Base-by-base conservation (phyloP, 2,329 filamentous ascomycete species). In the Aspergillus floridensis region DNA sequence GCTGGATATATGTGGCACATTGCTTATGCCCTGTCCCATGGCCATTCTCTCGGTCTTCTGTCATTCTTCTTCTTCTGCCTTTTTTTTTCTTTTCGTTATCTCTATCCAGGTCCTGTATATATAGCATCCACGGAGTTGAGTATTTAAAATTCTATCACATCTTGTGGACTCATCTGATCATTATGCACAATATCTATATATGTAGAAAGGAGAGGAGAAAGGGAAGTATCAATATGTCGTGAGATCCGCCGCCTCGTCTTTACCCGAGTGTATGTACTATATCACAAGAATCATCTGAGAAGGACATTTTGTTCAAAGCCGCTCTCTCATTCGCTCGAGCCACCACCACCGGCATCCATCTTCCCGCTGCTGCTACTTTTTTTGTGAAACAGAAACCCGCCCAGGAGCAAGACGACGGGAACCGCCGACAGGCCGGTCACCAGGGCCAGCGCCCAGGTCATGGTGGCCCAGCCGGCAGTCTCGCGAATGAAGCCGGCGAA, bases 341-440 rank as follows among this genome's bases (percentile, higher is more conserved):
- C 26, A 22, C 26, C 26, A 26, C 26, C 26, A 29, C 14, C 32
- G 32, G 1, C 32, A 16, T 35, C 38, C 38, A 19, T 6, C 38
- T 16, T 16, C 38, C 10, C 14, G 7, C 38, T 19, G 12, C 6
- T 44, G 11, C 38, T 14, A 7, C 38, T 14, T 8, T 19, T 19
- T 7, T n/a, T 19, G 16, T 44, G 14, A 19, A 44, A 44, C 38
- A 44, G 73, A 72, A 79, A 81, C 0, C 85, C 85, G 4, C 85
- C 84, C 5, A 84, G 75, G 72, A 80, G 84, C 14, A 86, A 70
- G n/a, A 81, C 74, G 2, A 79, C 79, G 3, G 86, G 84, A 3
- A 86, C 57, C 5, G 80, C 80, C 14, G 81, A 84, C 4, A 81
- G 68, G 0, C 79, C 77, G 56, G 78, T 78, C 53, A 88, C 72